phyloP scores from a whole-genome alignment of 2,329 filamentous ascomycete species.

The Thielaviopsis ethacetica region DNA sequence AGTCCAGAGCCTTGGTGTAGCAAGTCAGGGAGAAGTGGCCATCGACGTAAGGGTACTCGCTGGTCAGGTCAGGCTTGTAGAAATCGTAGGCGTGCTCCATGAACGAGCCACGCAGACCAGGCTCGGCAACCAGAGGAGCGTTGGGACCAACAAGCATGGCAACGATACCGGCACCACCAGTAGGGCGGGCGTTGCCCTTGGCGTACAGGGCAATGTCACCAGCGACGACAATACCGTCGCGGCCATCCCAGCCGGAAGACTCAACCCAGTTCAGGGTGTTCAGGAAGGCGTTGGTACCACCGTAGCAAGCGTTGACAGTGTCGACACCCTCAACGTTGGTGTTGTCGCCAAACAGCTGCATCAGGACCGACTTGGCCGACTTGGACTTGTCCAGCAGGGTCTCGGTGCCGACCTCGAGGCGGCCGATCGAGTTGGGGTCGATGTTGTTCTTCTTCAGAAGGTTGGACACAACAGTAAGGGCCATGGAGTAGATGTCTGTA shows the following conservation, averaged over 20 bases:
- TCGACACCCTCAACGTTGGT: constrained; percentile 73
- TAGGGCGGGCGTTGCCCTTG: constrained; percentile 67
- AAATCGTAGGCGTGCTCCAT: constrained; percentile 79
- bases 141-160: constrained; percentile 66
- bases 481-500: constrained; percentile 73
- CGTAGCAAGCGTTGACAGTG: constrained; percentile 74
- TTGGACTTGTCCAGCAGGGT: constrained; percentile 81
- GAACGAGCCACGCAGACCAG: constrained; percentile 64
- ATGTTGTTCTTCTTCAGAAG: constrained; percentile 72
- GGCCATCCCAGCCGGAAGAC: constrained; percentile 73
- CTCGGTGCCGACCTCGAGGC: constrained; percentile 73
- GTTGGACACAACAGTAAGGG: constrained; percentile 61
- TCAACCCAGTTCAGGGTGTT: constrained; percentile 76
- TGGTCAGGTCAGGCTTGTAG: constrained; percentile 78
- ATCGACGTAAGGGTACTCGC: constrained; percentile 75
- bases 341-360: constrained; percentile 75
- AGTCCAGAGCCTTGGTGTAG: constrained; percentile 67
- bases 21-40: constrained; percentile 70
- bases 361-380: constrained; percentile 75
- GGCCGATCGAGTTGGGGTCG: constrained; percentile 60
- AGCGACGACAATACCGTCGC: constrained; percentile 63
- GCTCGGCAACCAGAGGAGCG: constrained; percentile 60
- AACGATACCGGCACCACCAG: constrained; percentile 63
- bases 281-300: constrained; percentile 70
- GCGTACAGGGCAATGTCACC: constrained; percentile 77